Conservation (phyloP, 805 yeast genomes). For the Naumovozyma dairenensis region DNA sequence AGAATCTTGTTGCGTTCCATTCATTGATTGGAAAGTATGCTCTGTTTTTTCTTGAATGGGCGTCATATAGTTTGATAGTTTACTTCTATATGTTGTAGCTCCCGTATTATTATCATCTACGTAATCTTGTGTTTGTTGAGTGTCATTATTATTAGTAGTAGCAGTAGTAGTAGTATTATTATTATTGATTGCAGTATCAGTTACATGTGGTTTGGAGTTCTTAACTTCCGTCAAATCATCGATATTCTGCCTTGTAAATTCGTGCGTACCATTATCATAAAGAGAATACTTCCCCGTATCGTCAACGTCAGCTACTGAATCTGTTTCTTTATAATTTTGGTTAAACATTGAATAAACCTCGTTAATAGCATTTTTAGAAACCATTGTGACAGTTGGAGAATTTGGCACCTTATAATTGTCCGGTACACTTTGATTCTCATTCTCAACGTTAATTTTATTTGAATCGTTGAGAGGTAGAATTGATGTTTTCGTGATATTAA, state of each 20-base stretch:
- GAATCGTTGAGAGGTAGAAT: conserved; percentile 39
- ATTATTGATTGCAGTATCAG: not conserved
- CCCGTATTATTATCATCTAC: not conserved
- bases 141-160: no score
- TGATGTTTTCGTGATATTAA: conserved; percentile 27
- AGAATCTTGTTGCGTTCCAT: conserved; percentile 2
- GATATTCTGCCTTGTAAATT: conserved; percentile 24
- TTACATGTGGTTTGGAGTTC: conserved; percentile 1
- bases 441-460: conserved; percentile 6
- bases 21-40: conserved; percentile 2
- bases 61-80: conserved; percentile 16
- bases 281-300: conserved; percentile 19
- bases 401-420: conserved; percentile 12
- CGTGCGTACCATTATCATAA: conserved; percentile 31
- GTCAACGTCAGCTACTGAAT: conserved; percentile 16
- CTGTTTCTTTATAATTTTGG: conserved; percentile 25
- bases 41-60: conserved; percentile 25
- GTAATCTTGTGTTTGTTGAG: not conserved
- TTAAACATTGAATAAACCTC: conserved; percentile 74
- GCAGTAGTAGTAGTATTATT: no score
- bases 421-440: conserved; percentile 1
- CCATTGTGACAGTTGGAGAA: conserved; percentile 74
- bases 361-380: conserved; percentile 62
- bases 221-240: conserved; percentile 33
- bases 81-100: conserved; percentile 4